Evolutionary conservation across 805 yeast species (phyloP), one percentile per base, ranked within the genome.

Genomic region (Crinitomyces ghanaensis): DNA sequence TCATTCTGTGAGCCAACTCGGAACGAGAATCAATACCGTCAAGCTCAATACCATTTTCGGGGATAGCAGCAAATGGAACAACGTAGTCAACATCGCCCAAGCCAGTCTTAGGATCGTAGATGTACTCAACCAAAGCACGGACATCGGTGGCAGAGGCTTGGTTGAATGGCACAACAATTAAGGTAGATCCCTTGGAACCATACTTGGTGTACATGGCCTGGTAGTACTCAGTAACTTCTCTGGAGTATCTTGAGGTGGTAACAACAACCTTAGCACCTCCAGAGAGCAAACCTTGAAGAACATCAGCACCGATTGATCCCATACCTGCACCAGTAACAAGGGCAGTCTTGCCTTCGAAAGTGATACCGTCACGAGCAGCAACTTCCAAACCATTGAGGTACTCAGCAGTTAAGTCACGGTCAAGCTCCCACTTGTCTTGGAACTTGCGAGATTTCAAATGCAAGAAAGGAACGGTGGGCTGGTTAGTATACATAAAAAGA

Each of bases 201-300:
- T 70, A 79, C 53, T 88, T 77, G 33, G 95, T 77, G 62, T 91
- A 93, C 66, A 88, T 70, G 42, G 80, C 70, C 68, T 91, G 98
- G 66, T 86, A 91, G 65, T 76, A 88, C 62, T 91, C 97, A 35
- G 97, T 86, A 31, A 84, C 94, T 58, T 77, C 72, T 67, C 83
- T 82, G 43, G 94, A 81, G 72, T 80, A 91, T 60, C 95, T 74
- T 18, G 95, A 85, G 34, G 99, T 91, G 30, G 99, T 91, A 37
- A 88, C 95, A 54, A 91, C 67, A 49, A 86, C 96, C 60, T 80
- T 83, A 30, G 98, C 97, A 68, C 99, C 99, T 64, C 98, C 98
- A 53, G 88, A 76, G 36, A 91, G 68, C 55, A 91, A 68, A 45
- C 98, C 98, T 65, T 83, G 93, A 56, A 91, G 69, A 47, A 91